Base-by-base conservation (phyloP, 2,329 filamentous ascomycete species). In the Onygenales sp. region DNA sequence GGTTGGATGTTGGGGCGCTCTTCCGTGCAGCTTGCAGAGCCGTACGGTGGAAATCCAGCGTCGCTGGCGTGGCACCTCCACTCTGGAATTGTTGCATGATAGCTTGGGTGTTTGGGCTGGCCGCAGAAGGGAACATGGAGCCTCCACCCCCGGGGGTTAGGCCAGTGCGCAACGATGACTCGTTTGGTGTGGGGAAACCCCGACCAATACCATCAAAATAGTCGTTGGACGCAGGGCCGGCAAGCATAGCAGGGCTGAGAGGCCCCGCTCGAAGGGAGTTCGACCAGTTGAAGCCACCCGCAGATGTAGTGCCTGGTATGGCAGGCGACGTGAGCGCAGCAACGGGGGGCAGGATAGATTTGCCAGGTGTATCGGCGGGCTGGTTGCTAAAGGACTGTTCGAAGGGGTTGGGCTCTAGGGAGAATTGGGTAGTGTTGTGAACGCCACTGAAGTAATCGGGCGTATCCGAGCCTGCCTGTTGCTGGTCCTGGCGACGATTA, bases 241-340 rank as follows among this genome's bases (percentile, higher is more conserved):
- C 88, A 53, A 98, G 84, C 91, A 98, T 97, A 58, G 92, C 93
- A 74, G 93, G 93, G 71, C 93, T 97, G 61, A 98, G 73, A 42
- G 93, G 93, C 62, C 93, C 93, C 56, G 90, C 91, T 59, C 93
- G 85, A 64, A 98, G 76, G 45, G 90, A 95, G 62, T 90, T 85
- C 59, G 82, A 81, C 90, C 91, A 96, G 70, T 86, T 84, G 65
- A 87, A 87, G 31, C 70, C 70, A 21, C 84, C 81, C 37, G 82
- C 87, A 52, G 83, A 83, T 58, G 83, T 88, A 63, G 81, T 81
- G 58, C 87, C 88, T 46, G 94, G 80, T 21, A 89, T 83, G 45
- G 89, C 89, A 6, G 93, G 92, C 46, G 93, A 97, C 27, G 93
- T 94, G 63, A 98, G 80, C 58, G 90, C 82, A 46, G 90, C 90